Evolutionary conservation across 352 stramenopile species (phyloP), one percentile per base, ranked within the genome.

Genomic region (Phytophthora podocarpi): DNA sequence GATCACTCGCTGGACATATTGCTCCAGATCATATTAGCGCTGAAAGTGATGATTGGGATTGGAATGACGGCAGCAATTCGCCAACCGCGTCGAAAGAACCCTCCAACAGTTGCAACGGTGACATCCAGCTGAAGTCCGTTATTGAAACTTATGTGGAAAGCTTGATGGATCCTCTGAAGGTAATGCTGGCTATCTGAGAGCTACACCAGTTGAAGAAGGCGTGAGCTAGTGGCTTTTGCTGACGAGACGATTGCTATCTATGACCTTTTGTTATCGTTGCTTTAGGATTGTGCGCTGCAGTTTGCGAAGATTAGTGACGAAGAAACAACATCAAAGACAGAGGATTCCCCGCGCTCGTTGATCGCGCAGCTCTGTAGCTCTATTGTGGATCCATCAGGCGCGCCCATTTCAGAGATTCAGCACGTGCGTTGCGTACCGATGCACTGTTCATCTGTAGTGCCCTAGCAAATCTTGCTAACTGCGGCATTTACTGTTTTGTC

Each of bases 31-130:
- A 54, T 16, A 64, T 43, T 5, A 57, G 78, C 1, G 69, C 50
- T 15, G 76, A 76, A 30, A 65, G 80, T 15, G 76, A 90, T 40
- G 76, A 90, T 36, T 93, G 84, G 84, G 82, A 79, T 41, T 90
- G 80, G 78, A 75, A 80, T 52, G 82, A 90, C 16, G 57, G 45
- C 18, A 59, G 31, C 28, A 64, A 37, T 21, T 75, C 64, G 1
- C 60, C 51, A 34, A 61, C 34, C 5, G 18, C 43, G 11, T 39
- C 54, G 9, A 70, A 59, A 32, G 36, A 35, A 21, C 6, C 23
- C 8, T 35, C 20, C n/a, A 37, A 27, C 21, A 32, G 28, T 28
- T 6, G 24, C 34, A 50, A 72, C 3, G 59, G 72, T 18, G 70
- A 67, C 2, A 49, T 76, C 11, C 39, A 76, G 36, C 32, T 68